Percentiles rank a stretch among this genome's conserved stretches.
These are phyloP conservation scores for Kwoniella newhampshirensis DNA, from an alignment of 768 basidiomycete species.

Conservation along the genomic window DNA sequence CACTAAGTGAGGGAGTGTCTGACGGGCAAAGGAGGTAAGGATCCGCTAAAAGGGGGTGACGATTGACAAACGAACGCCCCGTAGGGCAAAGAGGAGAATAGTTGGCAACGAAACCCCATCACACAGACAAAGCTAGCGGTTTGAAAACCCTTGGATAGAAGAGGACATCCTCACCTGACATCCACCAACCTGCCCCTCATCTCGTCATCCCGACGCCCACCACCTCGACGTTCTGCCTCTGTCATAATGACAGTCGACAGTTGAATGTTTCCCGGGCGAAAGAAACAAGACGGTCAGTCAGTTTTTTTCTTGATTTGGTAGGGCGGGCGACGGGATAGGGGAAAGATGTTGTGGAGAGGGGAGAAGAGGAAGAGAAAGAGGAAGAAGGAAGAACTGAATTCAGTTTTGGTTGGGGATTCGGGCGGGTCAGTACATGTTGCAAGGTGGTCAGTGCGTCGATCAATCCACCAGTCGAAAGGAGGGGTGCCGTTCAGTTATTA, in stretches of 20 bases:
- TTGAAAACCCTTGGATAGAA: background rate
- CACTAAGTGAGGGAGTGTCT: too few species aligned
- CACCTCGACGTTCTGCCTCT: background rate
- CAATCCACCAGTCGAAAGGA: background rate
- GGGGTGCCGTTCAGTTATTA: conserved; percentile 9
- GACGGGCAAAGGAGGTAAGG: too few species aligned
- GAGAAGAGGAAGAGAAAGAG: conserved; percentile 1
- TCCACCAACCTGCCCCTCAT: background rate
- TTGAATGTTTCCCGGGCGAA: background rate
- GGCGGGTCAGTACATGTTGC: background rate
- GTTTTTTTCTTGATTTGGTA: background rate
- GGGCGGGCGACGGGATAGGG: background rate
- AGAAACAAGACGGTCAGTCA: background rate
- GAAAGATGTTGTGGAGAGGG: background rate
- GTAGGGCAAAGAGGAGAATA: too few species aligned
- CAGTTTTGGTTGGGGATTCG: background rate
- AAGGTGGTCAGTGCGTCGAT: background rate
- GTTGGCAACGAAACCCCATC: too few species aligned
- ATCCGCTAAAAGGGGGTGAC: too few species aligned
- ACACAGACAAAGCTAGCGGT: too few species aligned
- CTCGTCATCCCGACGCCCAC: too few species aligned
- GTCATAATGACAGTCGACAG: background rate
- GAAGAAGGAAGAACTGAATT: background rate
- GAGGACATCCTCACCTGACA: background rate
- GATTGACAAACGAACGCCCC: too few species aligned